phyloP scores from a whole-genome alignment of 1,139 yeast species.

The Nakaseomyces glabratus region DNA sequence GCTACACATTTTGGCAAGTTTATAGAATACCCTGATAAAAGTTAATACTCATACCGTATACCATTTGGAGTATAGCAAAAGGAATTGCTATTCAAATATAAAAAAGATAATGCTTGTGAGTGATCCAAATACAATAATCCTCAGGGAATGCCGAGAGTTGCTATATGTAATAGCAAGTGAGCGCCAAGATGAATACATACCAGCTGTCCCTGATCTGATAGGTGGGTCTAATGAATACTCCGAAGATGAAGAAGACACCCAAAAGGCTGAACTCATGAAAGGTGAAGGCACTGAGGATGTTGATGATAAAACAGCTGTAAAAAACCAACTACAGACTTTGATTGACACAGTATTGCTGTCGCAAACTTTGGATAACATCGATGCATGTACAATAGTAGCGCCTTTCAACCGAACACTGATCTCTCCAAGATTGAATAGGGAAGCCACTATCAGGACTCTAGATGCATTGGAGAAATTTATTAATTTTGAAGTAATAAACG shows the following conservation, averaged over 20 bases:
- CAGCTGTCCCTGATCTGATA: constrained; percentile 4
- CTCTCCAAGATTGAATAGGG: not conserved
- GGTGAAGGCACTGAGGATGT: not conserved
- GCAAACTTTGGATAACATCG: not conserved
- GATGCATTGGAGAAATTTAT: constrained; percentile 60
- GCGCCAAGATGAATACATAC: no score
- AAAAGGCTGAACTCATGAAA: not conserved
- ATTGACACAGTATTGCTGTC: not conserved
- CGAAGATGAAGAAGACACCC: not conserved
- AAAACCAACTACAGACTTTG: not conserved
- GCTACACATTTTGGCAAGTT: no score
- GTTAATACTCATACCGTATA: no score
- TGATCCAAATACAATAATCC: no score
- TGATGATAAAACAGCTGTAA: constrained; percentile 1
- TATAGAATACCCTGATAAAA: no score
- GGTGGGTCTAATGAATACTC: constrained; percentile 2
- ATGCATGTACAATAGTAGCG: not conserved
- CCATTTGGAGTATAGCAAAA: no score
- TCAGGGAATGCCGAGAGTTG: no score
- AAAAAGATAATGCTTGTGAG: no score
- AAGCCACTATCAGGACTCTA: constrained; percentile 54
- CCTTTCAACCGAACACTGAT: constrained; percentile 2
- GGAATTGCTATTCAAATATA: no score
- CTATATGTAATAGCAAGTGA: no score
- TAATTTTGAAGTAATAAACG: constrained; percentile 46